Evolutionary conservation across 2,329 filamentous ascomycete genomes (phyloP), one percentile per base, ranked within the genome.

Genomic region (Aspergillus spinulosporus): DNA sequence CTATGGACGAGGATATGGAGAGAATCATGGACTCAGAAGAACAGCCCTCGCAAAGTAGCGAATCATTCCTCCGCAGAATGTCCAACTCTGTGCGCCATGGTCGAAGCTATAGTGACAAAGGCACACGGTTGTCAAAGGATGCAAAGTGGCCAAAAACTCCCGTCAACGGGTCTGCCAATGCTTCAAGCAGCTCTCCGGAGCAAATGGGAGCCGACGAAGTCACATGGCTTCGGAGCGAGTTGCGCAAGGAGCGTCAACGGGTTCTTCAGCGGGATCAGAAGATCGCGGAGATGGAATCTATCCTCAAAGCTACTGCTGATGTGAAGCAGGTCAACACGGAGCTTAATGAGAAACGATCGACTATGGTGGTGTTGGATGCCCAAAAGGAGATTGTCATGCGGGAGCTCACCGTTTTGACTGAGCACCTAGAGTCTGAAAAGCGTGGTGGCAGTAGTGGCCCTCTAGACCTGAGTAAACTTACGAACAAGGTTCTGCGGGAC

Each of bases 301-400:
- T 76, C 76, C 75, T 87, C 62, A 84, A 85, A 62, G 82, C 80
- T 29, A 81, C 82, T 4, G 79, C 78, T 11, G 83, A 84, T 59
- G 84, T 87, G 59, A 88, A 88, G 74, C 88, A 87, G 65, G 85
- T 95, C 31, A 95, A 95, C 73, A 92, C 88, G 65, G 93, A 92
- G 70, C 79, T 97, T 26, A 82, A 89, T 36, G 92, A 97, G 74
- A 97, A 97, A 78, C 84, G 94, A 57, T 96, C 95, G 67, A 97
- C 94, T 0, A 94, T 99, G 72, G 93, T 93, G 5, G 89, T 95
- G 14, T 80, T 97, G 50, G 93, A 97, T 71, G 93, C 92, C 0
- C 91, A 97, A 74, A 91, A 92, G 49, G 93, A 97, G 74, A 92
- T 97, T 72, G 93, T 96, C 76, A 90, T 97, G 66, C 88, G 90